These are phyloP conservation scores for Aspergillus taichungensis DNA, from an alignment of 495 filamentous ascomycete genomes.

Conservation along the genomic window DNA sequence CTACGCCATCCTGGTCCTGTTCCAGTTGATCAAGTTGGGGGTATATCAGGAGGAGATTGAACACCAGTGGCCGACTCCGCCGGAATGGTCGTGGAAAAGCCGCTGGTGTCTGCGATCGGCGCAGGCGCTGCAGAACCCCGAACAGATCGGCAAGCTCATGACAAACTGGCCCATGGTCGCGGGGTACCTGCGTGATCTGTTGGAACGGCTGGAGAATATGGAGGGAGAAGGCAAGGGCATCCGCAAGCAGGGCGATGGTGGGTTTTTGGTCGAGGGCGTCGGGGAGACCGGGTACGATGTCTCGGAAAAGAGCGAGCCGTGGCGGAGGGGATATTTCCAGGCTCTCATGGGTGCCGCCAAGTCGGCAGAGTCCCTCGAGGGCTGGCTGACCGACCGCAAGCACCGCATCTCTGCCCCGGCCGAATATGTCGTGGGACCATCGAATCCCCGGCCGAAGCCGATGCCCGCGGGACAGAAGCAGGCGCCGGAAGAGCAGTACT, in stretches of 20 bases:
- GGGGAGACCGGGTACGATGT: slow-evolving; percentile 60
- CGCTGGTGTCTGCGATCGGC: slow-evolving; percentile 52
- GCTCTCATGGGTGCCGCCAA: slow-evolving; percentile 65
- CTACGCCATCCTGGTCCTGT: slow-evolving; percentile 45
- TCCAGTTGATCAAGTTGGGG: slow-evolving; percentile 46
- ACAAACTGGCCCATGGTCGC: slow-evolving; percentile 59
- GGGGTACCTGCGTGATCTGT: slow-evolving; percentile 40
- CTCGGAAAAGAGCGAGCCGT: slow-evolving; percentile 63
- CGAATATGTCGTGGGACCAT: slow-evolving; percentile 66
- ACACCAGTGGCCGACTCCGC: slow-evolving; percentile 62
- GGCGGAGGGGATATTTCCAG: slow-evolving; percentile 77
- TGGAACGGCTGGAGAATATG: slow-evolving; percentile 56
- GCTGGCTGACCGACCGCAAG: slow-evolving; percentile 60
- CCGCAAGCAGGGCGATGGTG: slow-evolving; percentile 46
- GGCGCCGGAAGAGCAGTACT: slow-evolving; percentile 63
- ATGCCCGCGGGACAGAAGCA: slow-evolving; percentile 48
- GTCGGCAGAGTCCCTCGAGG: slow-evolving; percentile 71
- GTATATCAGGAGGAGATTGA: slow-evolving; percentile 63
- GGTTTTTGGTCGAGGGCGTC: slow-evolving; percentile 43
- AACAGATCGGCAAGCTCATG: slow-evolving; percentile 37
- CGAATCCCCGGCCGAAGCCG: slow-evolving; percentile 71
- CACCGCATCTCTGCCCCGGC: slow-evolving; percentile 56
- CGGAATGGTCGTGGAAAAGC: slow-evolving; percentile 61
- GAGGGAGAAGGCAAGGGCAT: slow-evolving; percentile 59
- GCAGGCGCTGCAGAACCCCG: slow-evolving; percentile 45